Evolutionary conservation across 75 land plant genomes (phyloP), one percentile per base, ranked within the genome.

Genomic region (Pseudotsuga menziesii): DNA sequence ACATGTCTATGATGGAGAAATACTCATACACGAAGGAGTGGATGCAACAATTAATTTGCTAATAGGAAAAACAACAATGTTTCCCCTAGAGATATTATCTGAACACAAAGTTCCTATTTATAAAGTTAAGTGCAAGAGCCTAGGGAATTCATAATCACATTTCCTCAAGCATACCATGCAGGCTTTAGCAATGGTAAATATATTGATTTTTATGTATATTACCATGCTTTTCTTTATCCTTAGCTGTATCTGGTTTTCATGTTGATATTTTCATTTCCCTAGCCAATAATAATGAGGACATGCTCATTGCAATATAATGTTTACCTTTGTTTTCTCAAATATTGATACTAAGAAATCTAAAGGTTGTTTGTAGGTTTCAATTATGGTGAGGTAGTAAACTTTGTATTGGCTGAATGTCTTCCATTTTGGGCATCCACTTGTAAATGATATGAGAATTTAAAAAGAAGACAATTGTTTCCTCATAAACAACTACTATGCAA

Each of bases 341-440:
- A 35, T 35, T 0, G 3, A 35, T 35, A 35, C 36, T 35, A 35
- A 35, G 2, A 35, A 35, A 35, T 35, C 0, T 35, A 35, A 35
- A 35, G 36, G 36, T 26, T 57, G 20, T 23, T 75, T 63, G 14
- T 69, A 94, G 97, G 97, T 62, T 94, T 94, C 77, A 94, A 94
- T 78, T 94, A 94, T 83, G 97, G 97, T 13, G 94, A 94, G 77
- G 97, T 92, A 36, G 94, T 94, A 8, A 94, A 94, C 79, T 94
- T 94, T 84, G 94, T 90, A 36, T 85, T 85, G 80, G 90, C 88
- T 60, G 94, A 94, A 78, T 94, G 97, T 94, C 91, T 91, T 76
- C 91, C 89, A 13, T 75, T 87, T 79, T 93, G 97, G 4, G 84
- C 89, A 54, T 82, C 90, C 39, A 92, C 97, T 48, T 88, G 97